These are phyloP conservation scores for Diaporthe nobilis DNA, from an alignment of 2,329 filamentous ascomycete genomes.

Conservation along the genomic window DNA sequence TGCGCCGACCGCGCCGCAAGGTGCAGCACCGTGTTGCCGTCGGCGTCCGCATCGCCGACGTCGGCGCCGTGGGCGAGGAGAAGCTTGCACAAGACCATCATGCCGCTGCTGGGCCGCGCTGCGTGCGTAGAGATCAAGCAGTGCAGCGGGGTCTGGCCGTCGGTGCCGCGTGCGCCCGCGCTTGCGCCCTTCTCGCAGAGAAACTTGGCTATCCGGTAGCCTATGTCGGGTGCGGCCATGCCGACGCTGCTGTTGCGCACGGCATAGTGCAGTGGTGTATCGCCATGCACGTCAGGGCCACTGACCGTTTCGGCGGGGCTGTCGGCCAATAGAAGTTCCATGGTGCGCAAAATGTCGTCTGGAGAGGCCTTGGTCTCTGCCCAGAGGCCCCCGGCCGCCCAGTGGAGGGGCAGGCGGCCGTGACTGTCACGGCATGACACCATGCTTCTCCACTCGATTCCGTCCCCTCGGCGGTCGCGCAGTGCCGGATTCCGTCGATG, in stretches of 20 bases:
- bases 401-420: slow-evolving; percentile 17
- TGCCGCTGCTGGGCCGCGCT: slow-evolving; percentile 51
- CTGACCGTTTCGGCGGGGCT: background rate
- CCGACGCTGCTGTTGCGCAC: slow-evolving; percentile 43
- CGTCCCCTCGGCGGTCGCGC: background rate
- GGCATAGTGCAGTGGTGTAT: slow-evolving; percentile 45
- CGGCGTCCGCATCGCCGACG: slow-evolving; percentile 38
- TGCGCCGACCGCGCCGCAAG: slow-evolving; percentile 45
- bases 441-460: background rate
- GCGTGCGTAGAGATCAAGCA: slow-evolving; percentile 58
- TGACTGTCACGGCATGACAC: background rate
- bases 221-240: background rate
- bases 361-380: background rate
- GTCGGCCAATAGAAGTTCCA: slow-evolving; percentile 1
- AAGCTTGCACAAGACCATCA: slow-evolving; percentile 49
- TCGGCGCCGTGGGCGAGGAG: slow-evolving; percentile 44
- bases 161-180: slow-evolving; percentile 38
- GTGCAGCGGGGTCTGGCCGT: slow-evolving; percentile 45
- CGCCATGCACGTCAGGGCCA: slow-evolving; percentile 41
- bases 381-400: slow-evolving; percentile 1
- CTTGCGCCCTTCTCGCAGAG: slow-evolving; percentile 47
- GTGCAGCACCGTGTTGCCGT: slow-evolving; percentile 46
- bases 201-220: slow-evolving; percentile 41
- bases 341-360: background rate
- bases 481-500: background rate